A percentile compares a stretch with the other conserved stretches of the same genome.
These are phyloP conservation scores for Tilletia caries DNA, from an alignment of 1,284 basidiomycete species.

Conservation along the genomic window DNA sequence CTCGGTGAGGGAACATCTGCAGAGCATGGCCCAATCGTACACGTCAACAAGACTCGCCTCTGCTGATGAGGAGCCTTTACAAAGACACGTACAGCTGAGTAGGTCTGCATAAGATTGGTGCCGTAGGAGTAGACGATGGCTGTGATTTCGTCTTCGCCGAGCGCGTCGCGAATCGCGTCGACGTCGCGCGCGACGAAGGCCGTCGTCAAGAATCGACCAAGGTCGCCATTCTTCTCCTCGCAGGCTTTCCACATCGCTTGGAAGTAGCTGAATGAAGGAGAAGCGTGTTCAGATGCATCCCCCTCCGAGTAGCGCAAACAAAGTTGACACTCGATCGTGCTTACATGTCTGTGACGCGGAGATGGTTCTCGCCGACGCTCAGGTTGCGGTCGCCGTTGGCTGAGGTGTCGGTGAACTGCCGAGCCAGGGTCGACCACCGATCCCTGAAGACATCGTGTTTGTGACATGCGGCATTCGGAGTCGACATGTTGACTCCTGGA, in stretches of 20 bases:
- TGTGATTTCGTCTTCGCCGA: slow-evolving; percentile 21
- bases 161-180: slow-evolving; percentile 25
- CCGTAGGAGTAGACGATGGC: slow-evolving; percentile 31
- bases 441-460: slow-evolving; percentile 30
- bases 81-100: slow-evolving; percentile 12
- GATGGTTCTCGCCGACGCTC: neutral
- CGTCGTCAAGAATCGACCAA: slow-evolving; percentile 24
- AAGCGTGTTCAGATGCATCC: neutral
- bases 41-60: no score
- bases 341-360: neutral
- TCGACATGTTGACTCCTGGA: slow-evolving; percentile 23
- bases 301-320: neutral
- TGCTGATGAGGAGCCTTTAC: neutral
- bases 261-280: slow-evolving; percentile 2
- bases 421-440: slow-evolving; percentile 20
- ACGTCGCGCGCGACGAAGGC: slow-evolving; percentile 31
- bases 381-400: neutral
- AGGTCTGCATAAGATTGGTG: slow-evolving; percentile 30
- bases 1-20: slow-evolving; percentile 27
- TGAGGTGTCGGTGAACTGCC: slow-evolving; percentile 6
- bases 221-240: slow-evolving; percentile 21
- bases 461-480: slow-evolving; percentile 26
- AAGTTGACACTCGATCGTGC: neutral
- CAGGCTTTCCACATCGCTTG: slow-evolving; percentile 26
- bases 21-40: neutral